Evolutionary conservation across 805 yeast genomes (phyloP).

Genomic region (Barnettozyma siamensis): DNA sequence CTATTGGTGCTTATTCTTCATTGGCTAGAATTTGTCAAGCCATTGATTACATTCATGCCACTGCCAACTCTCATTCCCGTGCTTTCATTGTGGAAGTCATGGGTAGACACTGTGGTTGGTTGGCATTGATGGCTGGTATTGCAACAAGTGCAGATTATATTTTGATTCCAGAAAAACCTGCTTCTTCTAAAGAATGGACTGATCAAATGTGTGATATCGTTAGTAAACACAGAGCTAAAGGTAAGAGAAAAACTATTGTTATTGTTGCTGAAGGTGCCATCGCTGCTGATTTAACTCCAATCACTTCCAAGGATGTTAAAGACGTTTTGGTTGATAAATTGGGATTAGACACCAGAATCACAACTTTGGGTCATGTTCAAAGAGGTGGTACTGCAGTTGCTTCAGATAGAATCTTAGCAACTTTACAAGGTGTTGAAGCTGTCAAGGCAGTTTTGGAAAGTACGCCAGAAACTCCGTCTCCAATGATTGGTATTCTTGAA

Average conservation of each 20-base stretch:
- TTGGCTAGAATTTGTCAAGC: constrained; percentile 88
- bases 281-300: constrained; percentile 72
- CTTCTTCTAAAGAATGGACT: constrained; percentile 43
- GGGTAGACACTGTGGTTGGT: constrained; percentile 99
- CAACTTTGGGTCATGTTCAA: constrained; percentile 96
- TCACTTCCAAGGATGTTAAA: constrained; percentile 74
- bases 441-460: constrained; percentile 85
- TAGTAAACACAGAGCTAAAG: constrained; percentile 67
- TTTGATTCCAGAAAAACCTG: constrained; percentile 74
- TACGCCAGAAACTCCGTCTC: constrained; percentile 89
- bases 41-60: constrained; percentile 95
- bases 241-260: constrained; percentile 91
- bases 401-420: constrained; percentile 83
- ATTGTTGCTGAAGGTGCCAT: constrained; percentile 98
- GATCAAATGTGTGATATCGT: constrained; percentile 61
- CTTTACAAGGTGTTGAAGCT: constrained; percentile 97
- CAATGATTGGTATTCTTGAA: constrained; percentile 86
- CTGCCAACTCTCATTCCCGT: constrained; percentile 94
- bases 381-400: constrained; percentile 99
- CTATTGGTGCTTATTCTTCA: constrained; percentile 95
- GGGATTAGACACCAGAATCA: constrained; percentile 91
- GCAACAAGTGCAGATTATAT: constrained; percentile 95
- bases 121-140: constrained; percentile 94
- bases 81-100: constrained; percentile 97
- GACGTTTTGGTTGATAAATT: constrained; percentile 71